Evolutionary conservation across 2,329 filamentous ascomycete species (phyloP).

Genomic region (Alternaria hordeiaustralica): DNA sequence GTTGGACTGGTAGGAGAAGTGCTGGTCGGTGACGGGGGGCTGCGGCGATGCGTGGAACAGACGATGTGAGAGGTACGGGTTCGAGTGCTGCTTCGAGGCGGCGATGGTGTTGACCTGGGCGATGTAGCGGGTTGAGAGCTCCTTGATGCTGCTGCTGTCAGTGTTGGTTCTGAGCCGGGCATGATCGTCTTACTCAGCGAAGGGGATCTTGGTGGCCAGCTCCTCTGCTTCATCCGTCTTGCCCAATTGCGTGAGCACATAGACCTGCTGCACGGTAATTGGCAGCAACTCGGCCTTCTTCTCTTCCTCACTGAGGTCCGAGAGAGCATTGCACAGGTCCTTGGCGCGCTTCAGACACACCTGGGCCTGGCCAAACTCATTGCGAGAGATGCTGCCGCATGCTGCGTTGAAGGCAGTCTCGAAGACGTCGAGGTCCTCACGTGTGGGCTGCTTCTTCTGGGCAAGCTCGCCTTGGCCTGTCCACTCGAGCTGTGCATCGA

Average conservation of each 20-base stretch:
- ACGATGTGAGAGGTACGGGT: slow-evolving; percentile 73
- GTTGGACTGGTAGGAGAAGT: slow-evolving; percentile 74
- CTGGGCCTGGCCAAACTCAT: slow-evolving; percentile 69
- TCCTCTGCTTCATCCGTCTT: slow-evolving; percentile 69
- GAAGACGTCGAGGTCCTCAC: slow-evolving; percentile 74
- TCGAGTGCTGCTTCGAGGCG: slow-evolving; percentile 56
- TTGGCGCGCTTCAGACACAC: slow-evolving; percentile 73
- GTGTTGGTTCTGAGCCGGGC: slow-evolving; percentile 2
- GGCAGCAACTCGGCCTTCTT: slow-evolving; percentile 76
- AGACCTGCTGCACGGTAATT: slow-evolving; percentile 78
- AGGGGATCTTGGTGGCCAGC: slow-evolving; percentile 67
- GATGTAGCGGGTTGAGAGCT: slow-evolving; percentile 70
- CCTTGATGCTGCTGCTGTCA: slow-evolving; percentile 62
- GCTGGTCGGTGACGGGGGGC: slow-evolving; percentile 64
- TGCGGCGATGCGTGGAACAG: slow-evolving; percentile 63
- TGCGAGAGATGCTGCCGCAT: slow-evolving; percentile 73
- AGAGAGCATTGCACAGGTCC: slow-evolving; percentile 73
- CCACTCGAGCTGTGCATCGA: slow-evolving; percentile 77
- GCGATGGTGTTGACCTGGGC: slow-evolving; percentile 70
- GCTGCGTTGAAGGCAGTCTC: slow-evolving; percentile 84
- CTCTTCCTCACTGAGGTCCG: slow-evolving; percentile 76
- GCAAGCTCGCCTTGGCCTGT: slow-evolving; percentile 61
- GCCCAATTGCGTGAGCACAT: slow-evolving; percentile 71
- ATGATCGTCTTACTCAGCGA: slow-evolving; percentile 61
- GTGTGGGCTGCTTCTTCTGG: slow-evolving; percentile 61